Conservation (phyloP, 352 stramenopile genomes). For the Phytophthora hybrid region DNA sequence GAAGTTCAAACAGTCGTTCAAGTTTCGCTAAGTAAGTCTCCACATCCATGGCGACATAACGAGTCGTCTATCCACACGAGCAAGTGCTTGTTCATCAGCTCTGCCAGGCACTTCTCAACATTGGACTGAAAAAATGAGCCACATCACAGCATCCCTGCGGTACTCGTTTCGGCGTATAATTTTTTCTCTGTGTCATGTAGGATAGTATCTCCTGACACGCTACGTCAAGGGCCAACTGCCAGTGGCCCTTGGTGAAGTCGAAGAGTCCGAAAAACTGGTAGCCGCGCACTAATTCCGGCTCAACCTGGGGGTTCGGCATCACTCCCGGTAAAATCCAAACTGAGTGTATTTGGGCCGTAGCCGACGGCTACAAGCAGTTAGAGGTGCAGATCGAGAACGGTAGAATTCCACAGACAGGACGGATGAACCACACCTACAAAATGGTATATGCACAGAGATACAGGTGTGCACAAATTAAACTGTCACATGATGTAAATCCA, state of each 20-base stretch:
- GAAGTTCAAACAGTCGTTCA: conserved; percentile 30
- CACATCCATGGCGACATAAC: conserved; percentile 26
- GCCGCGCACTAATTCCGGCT: neutral
- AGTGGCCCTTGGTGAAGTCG: conserved; percentile 25
- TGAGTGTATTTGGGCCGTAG: too few relatives aligned
- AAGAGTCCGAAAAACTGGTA: conserved; percentile 11
- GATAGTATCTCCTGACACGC: neutral
- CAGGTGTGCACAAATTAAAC: too few relatives aligned
- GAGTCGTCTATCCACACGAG: conserved; percentile 36
- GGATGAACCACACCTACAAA: too few relatives aligned
- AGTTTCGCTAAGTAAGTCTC: conserved; percentile 29
- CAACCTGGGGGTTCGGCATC: conserved; percentile 30
- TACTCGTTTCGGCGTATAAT: neutral
- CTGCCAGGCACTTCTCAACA: conserved; percentile 5
- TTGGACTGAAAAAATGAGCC: conserved; percentile 6
- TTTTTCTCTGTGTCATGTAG: conserved; percentile 24
- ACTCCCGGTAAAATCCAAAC: conserved; percentile 4
- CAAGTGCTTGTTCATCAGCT: conserved; percentile 15
- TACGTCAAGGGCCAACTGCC: conserved; percentile 1
- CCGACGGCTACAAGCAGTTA: too few relatives aligned
- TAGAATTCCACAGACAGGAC: too few relatives aligned
- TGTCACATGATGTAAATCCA: too few relatives aligned
- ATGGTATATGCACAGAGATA: too few relatives aligned
- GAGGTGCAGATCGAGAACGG: too few relatives aligned
- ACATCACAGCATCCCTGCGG: conserved; percentile 1